A percentile compares a stretch with the other conserved stretches of the same genome.
Evolutionary conservation across 139 green algal species (phyloP).

Genomic region (Chlamydomonas sp.): DNA sequence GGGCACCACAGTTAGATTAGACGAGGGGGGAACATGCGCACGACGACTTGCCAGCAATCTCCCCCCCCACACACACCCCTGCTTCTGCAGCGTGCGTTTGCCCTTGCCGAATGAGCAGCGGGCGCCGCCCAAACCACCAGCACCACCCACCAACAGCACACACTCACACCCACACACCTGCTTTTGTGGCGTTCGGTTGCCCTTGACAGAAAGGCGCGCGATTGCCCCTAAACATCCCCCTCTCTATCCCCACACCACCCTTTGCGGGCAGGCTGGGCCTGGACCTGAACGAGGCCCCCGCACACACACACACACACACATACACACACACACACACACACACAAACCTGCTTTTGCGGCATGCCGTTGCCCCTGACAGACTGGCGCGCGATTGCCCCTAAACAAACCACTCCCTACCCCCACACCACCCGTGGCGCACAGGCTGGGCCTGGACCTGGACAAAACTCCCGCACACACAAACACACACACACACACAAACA

Average conservation of each 20-base stretch:
- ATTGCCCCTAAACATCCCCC: conserved; percentile 10
- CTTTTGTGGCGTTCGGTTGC: not conserved
- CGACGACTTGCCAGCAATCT: not conserved
- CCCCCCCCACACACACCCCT: not conserved
- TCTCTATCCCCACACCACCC: too few species aligned
- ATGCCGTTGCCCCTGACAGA: not conserved
- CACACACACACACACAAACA: too few species aligned
- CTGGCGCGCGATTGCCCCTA: not conserved
- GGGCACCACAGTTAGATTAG: not conserved
- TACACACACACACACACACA: too few species aligned
- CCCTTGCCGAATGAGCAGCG: not conserved
- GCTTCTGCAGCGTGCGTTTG: not conserved
- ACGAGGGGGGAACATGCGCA: not conserved
- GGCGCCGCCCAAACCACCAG: too few species aligned
- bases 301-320: too few species aligned
- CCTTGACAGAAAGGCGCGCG: conserved; percentile 9
- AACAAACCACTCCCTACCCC: not conserved
- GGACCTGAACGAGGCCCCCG: too few species aligned
- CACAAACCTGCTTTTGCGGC: too few species aligned
- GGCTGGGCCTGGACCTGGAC: too few species aligned
- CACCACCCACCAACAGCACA: not conserved
- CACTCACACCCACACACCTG: not conserved
- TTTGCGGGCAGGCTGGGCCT: too few species aligned
- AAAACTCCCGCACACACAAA: too few species aligned
- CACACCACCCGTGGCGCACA: too few species aligned